Percentiles rank a stretch among this genome's conserved stretches.
These are phyloP conservation scores for Fusarium sp. DNA, from an alignment of 2,329 filamentous ascomycete genomes.

Conservation along the genomic window DNA sequence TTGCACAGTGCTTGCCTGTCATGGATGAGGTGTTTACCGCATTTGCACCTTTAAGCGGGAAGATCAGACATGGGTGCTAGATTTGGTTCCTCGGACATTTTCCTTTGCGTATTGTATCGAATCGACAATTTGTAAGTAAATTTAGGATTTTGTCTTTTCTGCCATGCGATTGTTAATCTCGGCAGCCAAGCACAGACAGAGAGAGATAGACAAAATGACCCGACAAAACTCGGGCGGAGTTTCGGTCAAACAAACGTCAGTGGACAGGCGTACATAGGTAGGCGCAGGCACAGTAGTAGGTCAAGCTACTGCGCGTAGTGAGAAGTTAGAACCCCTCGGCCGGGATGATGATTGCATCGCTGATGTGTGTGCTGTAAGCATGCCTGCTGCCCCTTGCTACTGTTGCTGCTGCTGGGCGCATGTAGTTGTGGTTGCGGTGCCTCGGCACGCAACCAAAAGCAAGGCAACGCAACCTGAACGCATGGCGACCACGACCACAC, in stretches of 20 bases:
- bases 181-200: background rate
- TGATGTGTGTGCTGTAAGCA: constrained; percentile 6
- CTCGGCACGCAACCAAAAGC: constrained; percentile 17
- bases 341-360: constrained; percentile 22
- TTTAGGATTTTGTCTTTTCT: background rate
- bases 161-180: background rate
- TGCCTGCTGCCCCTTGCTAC: constrained; percentile 17
- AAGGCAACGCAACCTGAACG: background rate
- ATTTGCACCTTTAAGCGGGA: background rate
- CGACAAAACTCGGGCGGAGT: background rate
- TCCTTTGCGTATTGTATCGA: background rate
- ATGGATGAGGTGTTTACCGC: background rate
- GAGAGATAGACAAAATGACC: background rate
- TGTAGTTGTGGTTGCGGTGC: constrained; percentile 12
- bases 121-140: background rate
- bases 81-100: constrained; percentile 3
- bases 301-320: constrained; percentile 5
- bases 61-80: constrained; percentile 13
- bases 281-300: constrained; percentile 9
- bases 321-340: constrained; percentile 23
- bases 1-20: constrained; percentile 15
- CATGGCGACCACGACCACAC: background rate
- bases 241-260: constrained; percentile 12
- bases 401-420: background rate
- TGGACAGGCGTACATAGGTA: background rate